Evolutionary conservation across 192 early-diverging fungal genomes (phyloP).

Genomic region (Dimargaris cristalligena): DNA sequence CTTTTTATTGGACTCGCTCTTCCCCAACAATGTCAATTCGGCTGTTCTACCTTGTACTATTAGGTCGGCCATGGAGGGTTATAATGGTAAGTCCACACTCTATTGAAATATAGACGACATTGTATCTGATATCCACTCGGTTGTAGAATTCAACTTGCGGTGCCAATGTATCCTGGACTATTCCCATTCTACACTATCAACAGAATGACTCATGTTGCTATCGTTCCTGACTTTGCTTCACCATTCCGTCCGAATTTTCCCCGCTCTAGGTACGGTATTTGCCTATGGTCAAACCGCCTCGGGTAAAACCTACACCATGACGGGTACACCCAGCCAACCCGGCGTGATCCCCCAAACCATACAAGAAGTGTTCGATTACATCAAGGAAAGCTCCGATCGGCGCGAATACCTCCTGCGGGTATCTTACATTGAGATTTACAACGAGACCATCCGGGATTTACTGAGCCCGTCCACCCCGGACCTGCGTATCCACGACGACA

Average conservation of each 20-base stretch:
- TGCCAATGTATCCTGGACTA: too few relatives aligned
- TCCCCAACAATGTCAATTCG: too few relatives aligned
- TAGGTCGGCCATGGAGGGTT: conserved; percentile 53
- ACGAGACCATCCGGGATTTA: conserved; percentile 68
- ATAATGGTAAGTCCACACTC: conserved; percentile 53
- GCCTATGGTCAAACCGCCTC: conserved; percentile 82
- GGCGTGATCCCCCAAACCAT: conserved; percentile 63
- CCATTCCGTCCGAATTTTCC: too few relatives aligned
- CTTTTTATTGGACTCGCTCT: too few relatives aligned
- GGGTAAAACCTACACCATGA: conserved; percentile 56
- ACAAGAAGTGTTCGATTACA: conserved; percentile 61
- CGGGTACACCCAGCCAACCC: conserved; percentile 48
- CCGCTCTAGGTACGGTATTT: conserved; percentile 55
- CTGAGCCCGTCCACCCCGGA: conserved; percentile 53
- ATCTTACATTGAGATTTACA: conserved; percentile 86
- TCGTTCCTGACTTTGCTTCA: too few relatives aligned
- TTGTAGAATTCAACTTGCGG: too few relatives aligned
- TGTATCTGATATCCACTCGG: too few relatives aligned
- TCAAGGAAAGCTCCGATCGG: conserved; percentile 37
- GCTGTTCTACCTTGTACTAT: too few relatives aligned
- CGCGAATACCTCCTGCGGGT: conserved; percentile 61
- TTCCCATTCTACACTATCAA: too few relatives aligned
- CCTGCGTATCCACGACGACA: conserved; percentile 59
- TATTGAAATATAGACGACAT: too few relatives aligned
- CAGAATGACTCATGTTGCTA: too few relatives aligned